These are phyloP conservation scores for Arbutus unedo DNA, from an alignment of 148 eudicot genomes.

Conservation along the genomic window DNA sequence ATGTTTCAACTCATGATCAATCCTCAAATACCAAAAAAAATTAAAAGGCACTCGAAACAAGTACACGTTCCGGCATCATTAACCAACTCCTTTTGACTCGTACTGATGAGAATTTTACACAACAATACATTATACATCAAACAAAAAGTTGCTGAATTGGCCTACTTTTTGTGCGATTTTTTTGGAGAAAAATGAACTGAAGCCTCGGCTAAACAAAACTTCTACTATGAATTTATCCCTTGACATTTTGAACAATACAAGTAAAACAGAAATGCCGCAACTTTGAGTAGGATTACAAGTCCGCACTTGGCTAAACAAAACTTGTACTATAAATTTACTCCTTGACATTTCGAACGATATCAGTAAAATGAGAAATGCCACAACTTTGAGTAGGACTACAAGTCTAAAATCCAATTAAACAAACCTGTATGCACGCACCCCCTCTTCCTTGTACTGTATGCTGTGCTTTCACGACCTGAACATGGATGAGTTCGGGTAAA, in stretches of 20 bases:
- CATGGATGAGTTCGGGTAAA: neutral
- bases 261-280: neutral
- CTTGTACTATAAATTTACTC: neutral
- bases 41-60: neutral
- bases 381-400: neutral
- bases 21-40: neutral
- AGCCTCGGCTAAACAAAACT: neutral
- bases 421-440: slow-evolving; percentile 87
- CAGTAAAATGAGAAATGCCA: neutral
- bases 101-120: neutral
- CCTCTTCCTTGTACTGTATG: slow-evolving; percentile 90
- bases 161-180: neutral
- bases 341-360: neutral
- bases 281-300: neutral
- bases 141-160: neutral
- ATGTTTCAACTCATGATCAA: neutral
- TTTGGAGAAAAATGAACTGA: neutral
- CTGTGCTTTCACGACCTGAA: slow-evolving; percentile 76
- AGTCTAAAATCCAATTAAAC: neutral
- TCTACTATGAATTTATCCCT: neutral
- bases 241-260: neutral
- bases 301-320: neutral
- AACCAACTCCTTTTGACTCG: neutral
- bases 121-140: neutral
- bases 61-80: neutral